Percentiles rank a stretch among this genome's conserved stretches.
Evolutionary conservation across 2,329 filamentous ascomycete genomes (phyloP).

Genomic region (Aspergillus costaricaensis): DNA sequence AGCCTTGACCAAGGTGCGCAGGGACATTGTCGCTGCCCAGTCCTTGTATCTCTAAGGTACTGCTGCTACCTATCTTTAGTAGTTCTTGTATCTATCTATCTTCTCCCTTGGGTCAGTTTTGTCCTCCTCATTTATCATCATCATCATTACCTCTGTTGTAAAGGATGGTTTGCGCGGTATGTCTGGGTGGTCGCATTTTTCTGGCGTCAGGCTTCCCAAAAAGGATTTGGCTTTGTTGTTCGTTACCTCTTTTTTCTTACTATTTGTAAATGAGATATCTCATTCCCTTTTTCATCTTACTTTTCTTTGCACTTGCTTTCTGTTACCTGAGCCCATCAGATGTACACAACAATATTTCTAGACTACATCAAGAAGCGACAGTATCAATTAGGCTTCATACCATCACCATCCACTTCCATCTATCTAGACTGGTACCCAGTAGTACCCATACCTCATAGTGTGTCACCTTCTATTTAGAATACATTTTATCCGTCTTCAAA

Average conservation of each 20-base stretch:
- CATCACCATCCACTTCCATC: not conserved
- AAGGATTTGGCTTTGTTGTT: slow-evolving; percentile 16
- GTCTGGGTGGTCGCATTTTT: slow-evolving; percentile 24
- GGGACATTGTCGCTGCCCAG: slow-evolving; percentile 94
- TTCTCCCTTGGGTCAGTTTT: slow-evolving; percentile 4
- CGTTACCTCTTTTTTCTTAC: slow-evolving; percentile 2
- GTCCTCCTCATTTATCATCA: not conserved
- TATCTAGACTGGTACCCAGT: not conserved
- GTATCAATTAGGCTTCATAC: not conserved
- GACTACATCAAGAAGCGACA: not conserved
- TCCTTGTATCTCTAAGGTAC: slow-evolving; percentile 76
- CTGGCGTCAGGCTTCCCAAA: slow-evolving; percentile 24
- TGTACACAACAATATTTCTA: not conserved
- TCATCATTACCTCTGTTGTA: slow-evolving; percentile 8
- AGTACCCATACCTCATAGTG: not conserved
- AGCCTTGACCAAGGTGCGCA: slow-evolving; percentile 78
- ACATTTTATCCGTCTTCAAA: not conserved
- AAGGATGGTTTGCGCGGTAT: slow-evolving; percentile 9
- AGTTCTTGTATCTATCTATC: not conserved
- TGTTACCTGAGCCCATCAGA: not conserved
- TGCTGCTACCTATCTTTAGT: not conserved
- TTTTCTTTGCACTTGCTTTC: not conserved
- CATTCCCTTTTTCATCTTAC: not conserved
- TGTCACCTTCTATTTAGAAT: not conserved
- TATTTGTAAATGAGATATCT: slow-evolving; percentile 1